phyloP scores from a whole-genome alignment of 257 asterid genomes.

The Thymus mandschuricus region DNA sequence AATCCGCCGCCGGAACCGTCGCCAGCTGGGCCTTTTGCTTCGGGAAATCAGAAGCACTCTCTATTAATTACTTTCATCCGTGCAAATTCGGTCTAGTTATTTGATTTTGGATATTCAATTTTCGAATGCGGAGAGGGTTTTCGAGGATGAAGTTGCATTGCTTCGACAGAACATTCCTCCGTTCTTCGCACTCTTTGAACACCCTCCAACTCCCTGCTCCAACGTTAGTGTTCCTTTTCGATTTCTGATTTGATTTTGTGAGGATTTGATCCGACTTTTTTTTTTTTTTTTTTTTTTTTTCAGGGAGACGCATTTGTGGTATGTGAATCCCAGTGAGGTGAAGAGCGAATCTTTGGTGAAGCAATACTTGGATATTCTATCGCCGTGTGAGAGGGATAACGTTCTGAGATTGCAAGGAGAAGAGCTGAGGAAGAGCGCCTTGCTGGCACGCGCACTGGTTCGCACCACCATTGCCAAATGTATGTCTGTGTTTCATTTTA shows the following conservation, averaged over 20 bases:
- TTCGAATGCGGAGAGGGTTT: constrained; percentile 35
- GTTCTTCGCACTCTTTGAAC: constrained; percentile 45
- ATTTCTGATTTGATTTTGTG: not conserved
- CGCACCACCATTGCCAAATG: constrained; percentile 92
- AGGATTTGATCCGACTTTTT: not conserved
- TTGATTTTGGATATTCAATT: not conserved
- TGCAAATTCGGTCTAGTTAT: not conserved
- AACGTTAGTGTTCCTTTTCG: constrained; percentile 39
- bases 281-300: not conserved
- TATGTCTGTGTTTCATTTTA: constrained; percentile 34
- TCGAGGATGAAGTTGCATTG: constrained; percentile 56
- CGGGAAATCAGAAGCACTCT: constrained; percentile 5
- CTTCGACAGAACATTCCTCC: constrained; percentile 39
- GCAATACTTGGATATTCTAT: constrained; percentile 61
- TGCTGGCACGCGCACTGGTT: constrained; percentile 75
- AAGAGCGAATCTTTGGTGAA: constrained; percentile 57
- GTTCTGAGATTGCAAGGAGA: constrained; percentile 55
- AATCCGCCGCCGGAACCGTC: constrained; percentile 14
- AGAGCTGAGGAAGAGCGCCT: constrained; percentile 66
- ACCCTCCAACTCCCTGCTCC: constrained; percentile 62
- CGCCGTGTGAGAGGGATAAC: constrained; percentile 72
- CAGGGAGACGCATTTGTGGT: constrained; percentile 94
- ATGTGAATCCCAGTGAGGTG: constrained; percentile 70
- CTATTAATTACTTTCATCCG: not conserved
- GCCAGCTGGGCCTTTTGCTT: constrained; percentile 1